Evolutionary conservation across 179 eudicot species (phyloP).

Genomic region (Nepenthes alata): DNA sequence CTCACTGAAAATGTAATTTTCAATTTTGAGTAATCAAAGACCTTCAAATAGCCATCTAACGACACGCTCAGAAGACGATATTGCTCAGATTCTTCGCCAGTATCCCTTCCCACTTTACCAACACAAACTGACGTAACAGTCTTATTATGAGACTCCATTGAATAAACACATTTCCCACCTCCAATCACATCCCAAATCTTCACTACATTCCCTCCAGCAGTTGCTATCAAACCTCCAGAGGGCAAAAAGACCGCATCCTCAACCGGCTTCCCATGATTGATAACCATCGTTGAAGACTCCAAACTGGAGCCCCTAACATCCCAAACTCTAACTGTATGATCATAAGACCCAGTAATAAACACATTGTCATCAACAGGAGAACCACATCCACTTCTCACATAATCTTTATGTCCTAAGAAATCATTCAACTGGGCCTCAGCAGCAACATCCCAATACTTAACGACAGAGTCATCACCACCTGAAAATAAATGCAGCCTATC

Average conservation of each 20-base stretch:
- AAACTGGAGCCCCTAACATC: constrained; percentile 48
- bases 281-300: constrained; percentile 31
- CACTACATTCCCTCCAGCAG: constrained; percentile 67
- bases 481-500: constrained; percentile 59
- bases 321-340: constrained; percentile 73
- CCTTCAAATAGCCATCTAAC: constrained; percentile 80
- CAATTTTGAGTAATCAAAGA: constrained; percentile 63
- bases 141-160: constrained; percentile 79
- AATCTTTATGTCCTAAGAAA: constrained; percentile 71
- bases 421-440: constrained; percentile 25
- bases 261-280: constrained; percentile 71
- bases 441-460: constrained; percentile 77
- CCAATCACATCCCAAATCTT: constrained; percentile 95
- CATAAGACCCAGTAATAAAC: constrained; percentile 74
- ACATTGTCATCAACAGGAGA: constrained; percentile 64
- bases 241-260: constrained; percentile 67
- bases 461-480: constrained; percentile 68
- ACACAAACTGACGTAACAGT: constrained; percentile 81
- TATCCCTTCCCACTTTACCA: constrained; percentile 44
- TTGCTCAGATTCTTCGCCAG: constrained; percentile 48
- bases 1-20: constrained; percentile 72
- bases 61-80: constrained; percentile 63
- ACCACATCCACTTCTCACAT: constrained; percentile 51
- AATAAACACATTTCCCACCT: constrained; percentile 60
- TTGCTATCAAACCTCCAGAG: constrained; percentile 68